These are phyloP conservation scores for Avena insularis DNA, from an alignment of 176 grass and related monocot species.

Conservation along the genomic window DNA sequence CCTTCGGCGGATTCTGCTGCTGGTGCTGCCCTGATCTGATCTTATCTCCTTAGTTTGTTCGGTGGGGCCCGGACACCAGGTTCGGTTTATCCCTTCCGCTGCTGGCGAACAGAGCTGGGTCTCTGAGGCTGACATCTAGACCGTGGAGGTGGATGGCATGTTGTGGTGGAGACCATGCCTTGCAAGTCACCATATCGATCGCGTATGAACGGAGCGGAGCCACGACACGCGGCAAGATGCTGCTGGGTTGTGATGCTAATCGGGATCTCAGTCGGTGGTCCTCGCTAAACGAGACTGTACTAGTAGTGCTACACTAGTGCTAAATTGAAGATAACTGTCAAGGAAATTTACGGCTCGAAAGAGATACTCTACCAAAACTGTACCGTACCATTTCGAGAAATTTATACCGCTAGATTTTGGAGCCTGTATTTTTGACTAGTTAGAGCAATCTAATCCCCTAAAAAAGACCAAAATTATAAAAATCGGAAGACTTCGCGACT, in stretches of 20 bases:
- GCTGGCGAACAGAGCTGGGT: constrained; percentile 7
- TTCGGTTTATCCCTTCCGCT: constrained; percentile 12
- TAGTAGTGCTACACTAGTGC: not conserved
- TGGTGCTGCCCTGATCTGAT: constrained; percentile 46
- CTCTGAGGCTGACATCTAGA: constrained; percentile 5
- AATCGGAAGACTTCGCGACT: too few species aligned
- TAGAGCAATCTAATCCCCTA: too few species aligned
- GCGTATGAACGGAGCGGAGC: not conserved
- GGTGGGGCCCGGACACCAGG: not conserved
- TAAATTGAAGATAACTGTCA: not conserved
- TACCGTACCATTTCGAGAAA: not conserved
- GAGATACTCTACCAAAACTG: not conserved
- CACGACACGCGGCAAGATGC: constrained; percentile 35
- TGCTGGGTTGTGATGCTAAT: not conserved
- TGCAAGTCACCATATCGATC: constrained; percentile 19
- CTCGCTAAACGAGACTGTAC: not conserved
- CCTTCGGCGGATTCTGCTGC: constrained; percentile 39
- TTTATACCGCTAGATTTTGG: not conserved
- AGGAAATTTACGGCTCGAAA: not conserved
- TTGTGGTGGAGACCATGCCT: not conserved
- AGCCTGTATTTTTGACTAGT: not conserved
- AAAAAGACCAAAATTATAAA: too few species aligned
- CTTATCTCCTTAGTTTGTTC: constrained; percentile 48
- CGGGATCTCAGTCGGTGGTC: constrained; percentile 23
- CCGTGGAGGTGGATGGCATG: not conserved